Percentiles rank a stretch among this genome's conserved stretches.
Evolutionary conservation across 139 green algal species (phyloP).

Genomic region (Volvox reticuliferus): DNA sequence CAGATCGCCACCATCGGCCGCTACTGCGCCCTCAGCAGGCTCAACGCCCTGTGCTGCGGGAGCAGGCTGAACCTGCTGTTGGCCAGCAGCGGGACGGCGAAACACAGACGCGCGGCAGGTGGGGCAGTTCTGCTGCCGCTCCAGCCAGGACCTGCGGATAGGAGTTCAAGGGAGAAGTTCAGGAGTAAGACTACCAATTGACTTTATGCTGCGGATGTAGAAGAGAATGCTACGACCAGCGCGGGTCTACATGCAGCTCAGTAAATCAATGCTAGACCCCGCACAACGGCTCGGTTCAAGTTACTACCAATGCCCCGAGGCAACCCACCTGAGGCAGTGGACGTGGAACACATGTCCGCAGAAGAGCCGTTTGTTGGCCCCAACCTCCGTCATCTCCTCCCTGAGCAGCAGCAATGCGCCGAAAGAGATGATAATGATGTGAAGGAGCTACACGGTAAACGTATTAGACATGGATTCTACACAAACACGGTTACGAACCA

Average conservation of each 20-base stretch:
- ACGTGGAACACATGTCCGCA: slow-evolving; percentile 97
- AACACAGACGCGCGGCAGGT: slow-evolving; percentile 95
- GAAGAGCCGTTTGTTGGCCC: slow-evolving; percentile 91
- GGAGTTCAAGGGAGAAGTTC: too few species aligned
- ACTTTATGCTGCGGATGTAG: too few species aligned
- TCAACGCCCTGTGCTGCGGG: slow-evolving; percentile 20
- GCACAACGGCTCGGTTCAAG: too few species aligned
- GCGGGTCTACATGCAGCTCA: too few species aligned
- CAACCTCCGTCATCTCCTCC: slow-evolving; percentile 54
- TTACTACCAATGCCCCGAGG: too few species aligned
- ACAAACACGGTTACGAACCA: too few species aligned
- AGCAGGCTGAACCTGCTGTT: slow-evolving; percentile 34
- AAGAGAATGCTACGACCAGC: too few species aligned
- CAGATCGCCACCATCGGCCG: neutral
- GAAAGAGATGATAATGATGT: too few species aligned
- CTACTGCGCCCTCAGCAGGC: neutral
- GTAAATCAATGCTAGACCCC: too few species aligned
- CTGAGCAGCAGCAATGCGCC: neutral
- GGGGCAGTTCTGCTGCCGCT: slow-evolving; percentile 97
- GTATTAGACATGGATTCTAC: too few species aligned
- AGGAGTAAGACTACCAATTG: too few species aligned
- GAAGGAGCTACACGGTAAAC: too few species aligned
- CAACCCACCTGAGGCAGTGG: slow-evolving; percentile 89
- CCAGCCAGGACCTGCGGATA: slow-evolving; percentile 90
- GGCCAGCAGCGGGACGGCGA: slow-evolving; percentile 34